Evolutionary conservation across 768 basidiomycete species (phyloP), one percentile per base, ranked within the genome.

Genomic region (Boletus patriciae): DNA sequence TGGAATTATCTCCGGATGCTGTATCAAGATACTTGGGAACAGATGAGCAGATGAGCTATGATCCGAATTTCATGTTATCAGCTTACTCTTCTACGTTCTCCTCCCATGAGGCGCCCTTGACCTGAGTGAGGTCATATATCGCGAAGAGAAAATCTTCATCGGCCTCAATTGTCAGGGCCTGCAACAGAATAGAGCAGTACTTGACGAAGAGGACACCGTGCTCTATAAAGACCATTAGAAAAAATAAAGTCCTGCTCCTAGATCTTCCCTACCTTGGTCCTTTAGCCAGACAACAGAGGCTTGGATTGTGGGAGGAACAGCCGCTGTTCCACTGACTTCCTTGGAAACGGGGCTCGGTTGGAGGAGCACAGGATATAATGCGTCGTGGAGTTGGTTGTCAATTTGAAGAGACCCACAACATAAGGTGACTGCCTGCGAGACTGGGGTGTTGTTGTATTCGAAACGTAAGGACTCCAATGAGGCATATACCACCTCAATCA

Each of bases 171-270:
- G 94, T 97, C 71, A 98, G 77, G 3, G 95, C 92, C 69, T 99
- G 97, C 16, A 99, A 76, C 15, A 99, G 76, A 50, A 98, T 83
- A 2, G 95, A 95, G 52, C 92, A 96, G 67, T 98, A 98, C 74
- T 98, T 98, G 76, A 99, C 81, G 70, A 97, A 98, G n/a, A 93
- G 73, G 10, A 99, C 97, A 18, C 97, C 97, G 62, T 98, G 97
- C n/a, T 88, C 97, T 99, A 52, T 41, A 13, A 47, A 45, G 15
- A 16, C 6, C 6, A 5, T 61, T 4, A 49, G 15, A 18, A 18
- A n/a, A 41, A 46, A 38, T 2, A 18, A 38, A 8, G 21, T 2
- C 6, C 19, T 41, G 40, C 16, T 27, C 7, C 23, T 15, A 40
- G 36, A 51, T 19, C 5, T 45, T 50, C 21, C 40, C 66, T 59